phyloP scores from a whole-genome alignment of 2,329 filamentous ascomycete species.

The Cladosporium sp. region DNA sequence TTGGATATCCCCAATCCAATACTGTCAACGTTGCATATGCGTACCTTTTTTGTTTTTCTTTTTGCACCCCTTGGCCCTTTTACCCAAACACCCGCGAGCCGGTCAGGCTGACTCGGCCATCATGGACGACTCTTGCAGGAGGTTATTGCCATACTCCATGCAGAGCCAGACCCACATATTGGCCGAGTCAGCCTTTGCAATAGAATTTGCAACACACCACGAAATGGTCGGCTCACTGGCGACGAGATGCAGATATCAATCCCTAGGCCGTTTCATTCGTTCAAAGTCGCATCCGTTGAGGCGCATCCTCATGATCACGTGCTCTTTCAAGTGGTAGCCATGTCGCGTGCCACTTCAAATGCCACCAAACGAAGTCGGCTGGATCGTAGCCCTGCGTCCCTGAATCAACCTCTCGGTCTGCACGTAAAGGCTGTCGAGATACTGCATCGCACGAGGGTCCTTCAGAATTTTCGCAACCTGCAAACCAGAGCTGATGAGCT shows the following conservation, averaged over 20 bases:
- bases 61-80: not conserved
- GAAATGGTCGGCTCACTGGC: too few relatives aligned
- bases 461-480: conserved; percentile 85
- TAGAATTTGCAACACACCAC: too few relatives aligned
- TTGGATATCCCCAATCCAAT: conserved; percentile 6
- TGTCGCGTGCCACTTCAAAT: not conserved
- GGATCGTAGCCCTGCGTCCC: conserved; percentile 23
- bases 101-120: too few relatives aligned
- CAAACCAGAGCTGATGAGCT: conserved; percentile 80
- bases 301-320: not conserved
- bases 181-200: too few relatives aligned
- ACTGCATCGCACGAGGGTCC: conserved; percentile 78
- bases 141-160: too few relatives aligned
- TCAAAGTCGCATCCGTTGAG: not conserved
- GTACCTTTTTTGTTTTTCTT: not conserved
- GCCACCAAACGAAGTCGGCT: conserved; percentile 5
- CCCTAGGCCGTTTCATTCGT: not conserved
- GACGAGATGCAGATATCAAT: not conserved
- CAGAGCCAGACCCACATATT: too few relatives aligned
- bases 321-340: too few relatives aligned
- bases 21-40: conserved; percentile 6
- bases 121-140: too few relatives aligned
- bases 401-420: conserved; percentile 76
- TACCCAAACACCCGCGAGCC: too few relatives aligned
- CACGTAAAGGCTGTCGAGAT: conserved; percentile 75